These are phyloP conservation scores for Verticillium isaacii DNA, from an alignment of 2,329 filamentous ascomycete genomes.

Conservation along the genomic window DNA sequence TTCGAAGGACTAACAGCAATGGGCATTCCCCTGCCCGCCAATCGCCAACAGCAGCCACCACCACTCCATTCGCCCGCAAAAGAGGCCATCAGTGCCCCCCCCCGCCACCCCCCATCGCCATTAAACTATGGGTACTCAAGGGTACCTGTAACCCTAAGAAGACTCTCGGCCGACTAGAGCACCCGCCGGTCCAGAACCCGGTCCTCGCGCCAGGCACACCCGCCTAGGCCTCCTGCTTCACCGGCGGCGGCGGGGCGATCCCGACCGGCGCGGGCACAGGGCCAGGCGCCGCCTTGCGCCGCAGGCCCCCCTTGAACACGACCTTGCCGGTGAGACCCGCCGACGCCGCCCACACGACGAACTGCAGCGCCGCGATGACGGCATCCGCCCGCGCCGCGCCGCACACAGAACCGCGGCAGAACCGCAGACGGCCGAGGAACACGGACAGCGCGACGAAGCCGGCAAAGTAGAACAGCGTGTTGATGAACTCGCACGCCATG, in stretches of 20 bases:
- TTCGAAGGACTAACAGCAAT: neutral
- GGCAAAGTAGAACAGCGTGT: constrained; percentile 53
- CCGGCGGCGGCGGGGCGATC: neutral
- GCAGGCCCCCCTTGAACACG: constrained; percentile 38
- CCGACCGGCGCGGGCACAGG: constrained; percentile 12
- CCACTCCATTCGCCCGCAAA: neutral
- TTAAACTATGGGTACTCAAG: too few relatives aligned
- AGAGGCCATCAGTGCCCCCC: neutral
- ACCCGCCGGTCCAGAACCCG: neutral
- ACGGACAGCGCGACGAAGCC: constrained; percentile 55
- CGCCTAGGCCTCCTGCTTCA: neutral
- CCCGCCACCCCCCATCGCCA: too few relatives aligned
- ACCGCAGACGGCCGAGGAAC: constrained; percentile 50
- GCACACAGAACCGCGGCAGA: constrained; percentile 55
- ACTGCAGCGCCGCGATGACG: constrained; percentile 49
- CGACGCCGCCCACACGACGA: constrained; percentile 47
- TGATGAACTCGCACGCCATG: constrained; percentile 44
- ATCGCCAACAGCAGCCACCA: neutral
- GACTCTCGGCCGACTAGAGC: too few relatives aligned
- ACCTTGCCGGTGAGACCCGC: constrained; percentile 40
- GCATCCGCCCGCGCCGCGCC: constrained; percentile 47
- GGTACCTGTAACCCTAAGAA: too few relatives aligned
- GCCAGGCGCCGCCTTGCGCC: constrained; percentile 17
- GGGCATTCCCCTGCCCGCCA: neutral
- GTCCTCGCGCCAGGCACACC: neutral